Percentiles rank a stretch among this genome's conserved stretches.
Evolutionary conservation across 2,329 filamentous ascomycete species (phyloP).

Genomic region (Akanthomyces muscarius): DNA sequence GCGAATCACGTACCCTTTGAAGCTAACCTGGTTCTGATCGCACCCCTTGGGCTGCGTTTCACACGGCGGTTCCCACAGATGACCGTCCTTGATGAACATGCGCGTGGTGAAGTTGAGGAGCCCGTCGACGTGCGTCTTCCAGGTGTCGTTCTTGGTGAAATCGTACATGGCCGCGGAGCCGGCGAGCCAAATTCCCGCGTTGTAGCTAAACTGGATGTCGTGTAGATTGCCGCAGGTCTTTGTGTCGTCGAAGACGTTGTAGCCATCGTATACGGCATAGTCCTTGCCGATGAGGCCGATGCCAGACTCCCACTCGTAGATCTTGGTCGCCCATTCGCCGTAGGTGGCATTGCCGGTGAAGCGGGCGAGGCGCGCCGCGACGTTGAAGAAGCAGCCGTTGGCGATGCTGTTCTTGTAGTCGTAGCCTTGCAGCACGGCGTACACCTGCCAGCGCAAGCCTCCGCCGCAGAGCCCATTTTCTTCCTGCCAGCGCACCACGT

Average conservation of each 20-base stretch:
- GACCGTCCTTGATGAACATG: slow-evolving; percentile 53
- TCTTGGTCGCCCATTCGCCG: slow-evolving; percentile 65
- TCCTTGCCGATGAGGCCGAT: slow-evolving; percentile 53
- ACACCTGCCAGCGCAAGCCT: slow-evolving; percentile 83
- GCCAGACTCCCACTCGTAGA: slow-evolving; percentile 61
- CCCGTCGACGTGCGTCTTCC: slow-evolving; percentile 56
- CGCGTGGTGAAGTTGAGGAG: slow-evolving; percentile 47
- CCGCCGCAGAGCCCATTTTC: slow-evolving; percentile 54
- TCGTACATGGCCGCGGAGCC: slow-evolving; percentile 59
- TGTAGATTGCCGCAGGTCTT: slow-evolving; percentile 50
- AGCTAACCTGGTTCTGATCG: slow-evolving; percentile 65
- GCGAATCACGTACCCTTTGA: slow-evolving; percentile 71
- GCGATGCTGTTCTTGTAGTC: slow-evolving; percentile 66
- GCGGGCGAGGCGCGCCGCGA: slow-evolving; percentile 66
- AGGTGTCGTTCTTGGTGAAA: slow-evolving; percentile 48
- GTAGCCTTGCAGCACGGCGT: slow-evolving; percentile 68
- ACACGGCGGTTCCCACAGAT: slow-evolving; percentile 62
- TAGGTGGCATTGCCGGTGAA: slow-evolving; percentile 81
- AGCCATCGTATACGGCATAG: slow-evolving; percentile 52
- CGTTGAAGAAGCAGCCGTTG: slow-evolving; percentile 67
- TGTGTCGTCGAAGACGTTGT: slow-evolving; percentile 33
- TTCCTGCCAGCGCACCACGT: slow-evolving; percentile 67
- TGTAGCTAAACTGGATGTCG: slow-evolving; percentile 64
- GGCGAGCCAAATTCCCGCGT: slow-evolving; percentile 62
- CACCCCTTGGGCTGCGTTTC: slow-evolving; percentile 42